Evolutionary conservation across 164 flowering plant species (phyloP).

Genomic region (Magnolia officinalis): DNA sequence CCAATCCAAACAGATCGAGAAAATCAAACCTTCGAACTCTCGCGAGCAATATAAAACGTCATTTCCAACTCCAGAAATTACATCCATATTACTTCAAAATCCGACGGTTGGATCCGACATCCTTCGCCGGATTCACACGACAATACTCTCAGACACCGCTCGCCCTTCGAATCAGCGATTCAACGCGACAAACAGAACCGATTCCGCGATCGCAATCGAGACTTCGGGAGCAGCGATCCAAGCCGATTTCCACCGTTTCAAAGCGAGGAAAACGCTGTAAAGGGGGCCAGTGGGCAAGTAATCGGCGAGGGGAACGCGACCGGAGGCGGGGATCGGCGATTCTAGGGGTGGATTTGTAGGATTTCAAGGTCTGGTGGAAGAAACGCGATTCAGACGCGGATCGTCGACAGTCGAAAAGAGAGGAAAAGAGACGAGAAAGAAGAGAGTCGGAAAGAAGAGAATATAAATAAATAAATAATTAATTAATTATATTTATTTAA

Average conservation of each 20-base stretch:
- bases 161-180: not conserved
- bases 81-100: constrained; percentile 55
- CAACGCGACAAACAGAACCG: not conserved
- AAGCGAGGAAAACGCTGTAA: constrained; percentile 4
- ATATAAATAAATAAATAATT: not conserved
- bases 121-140: constrained; percentile 11
- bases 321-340: not conserved
- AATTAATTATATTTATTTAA: not conserved
- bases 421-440: constrained; percentile 9
- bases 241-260: not conserved
- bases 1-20: constrained; percentile 1
- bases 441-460: not conserved
- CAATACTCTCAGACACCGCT: not conserved
- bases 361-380: not conserved
- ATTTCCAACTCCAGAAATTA: constrained; percentile 34
- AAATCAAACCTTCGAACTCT: constrained; percentile 74
- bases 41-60: constrained; percentile 92
- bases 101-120: constrained; percentile 29
- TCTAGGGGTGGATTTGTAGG: not conserved
- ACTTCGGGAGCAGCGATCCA: not conserved
- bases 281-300: not conserved
- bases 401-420: constrained; percentile 23
- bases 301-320: not conserved
- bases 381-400: constrained; percentile 43
- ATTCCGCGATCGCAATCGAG: constrained; percentile 1